Conservation (phyloP, 768 basidiomycete genomes). For the Lactarius pseudohatsudake region DNA sequence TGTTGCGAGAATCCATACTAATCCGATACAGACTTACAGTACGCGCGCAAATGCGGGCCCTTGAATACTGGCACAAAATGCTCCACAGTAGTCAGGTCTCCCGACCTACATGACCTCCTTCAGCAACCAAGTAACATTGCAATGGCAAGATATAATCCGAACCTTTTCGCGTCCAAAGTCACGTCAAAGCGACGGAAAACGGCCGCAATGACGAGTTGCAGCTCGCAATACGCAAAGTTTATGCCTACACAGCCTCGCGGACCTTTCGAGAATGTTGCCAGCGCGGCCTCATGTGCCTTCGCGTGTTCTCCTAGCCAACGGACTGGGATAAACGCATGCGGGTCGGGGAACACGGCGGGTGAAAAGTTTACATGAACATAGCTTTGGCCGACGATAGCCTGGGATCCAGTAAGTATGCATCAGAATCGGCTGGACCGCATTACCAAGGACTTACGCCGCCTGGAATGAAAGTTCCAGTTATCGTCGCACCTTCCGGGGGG, state of each 20-base stretch:
- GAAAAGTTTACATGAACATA: background rate
- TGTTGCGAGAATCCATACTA: background rate
- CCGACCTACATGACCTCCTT: background rate
- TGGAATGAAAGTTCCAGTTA: conserved; percentile 10
- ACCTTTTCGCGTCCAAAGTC: background rate
- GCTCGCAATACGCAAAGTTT: conserved; percentile 2
- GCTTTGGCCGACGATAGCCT: background rate
- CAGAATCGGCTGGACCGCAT: background rate
- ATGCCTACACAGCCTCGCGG: background rate
- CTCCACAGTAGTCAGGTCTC: background rate
- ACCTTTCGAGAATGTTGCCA: background rate
- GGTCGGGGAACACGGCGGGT: background rate
- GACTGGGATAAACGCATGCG: background rate
- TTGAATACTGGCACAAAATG: too few relatives aligned
- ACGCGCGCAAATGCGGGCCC: too few relatives aligned
- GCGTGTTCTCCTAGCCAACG: too few relatives aligned
- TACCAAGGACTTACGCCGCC: background rate
- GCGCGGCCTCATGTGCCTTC: too few relatives aligned
- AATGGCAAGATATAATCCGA: background rate
- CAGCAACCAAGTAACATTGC: too few relatives aligned
- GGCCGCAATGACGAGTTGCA: background rate
- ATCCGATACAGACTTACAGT: background rate
- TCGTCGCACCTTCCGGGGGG: background rate
- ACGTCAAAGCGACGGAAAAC: conserved; percentile 4
- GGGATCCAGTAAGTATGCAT: background rate